Base-by-base conservation (phyloP, 2,329 filamentous ascomycete genomes). In the Aspergillus phoenicis region DNA sequence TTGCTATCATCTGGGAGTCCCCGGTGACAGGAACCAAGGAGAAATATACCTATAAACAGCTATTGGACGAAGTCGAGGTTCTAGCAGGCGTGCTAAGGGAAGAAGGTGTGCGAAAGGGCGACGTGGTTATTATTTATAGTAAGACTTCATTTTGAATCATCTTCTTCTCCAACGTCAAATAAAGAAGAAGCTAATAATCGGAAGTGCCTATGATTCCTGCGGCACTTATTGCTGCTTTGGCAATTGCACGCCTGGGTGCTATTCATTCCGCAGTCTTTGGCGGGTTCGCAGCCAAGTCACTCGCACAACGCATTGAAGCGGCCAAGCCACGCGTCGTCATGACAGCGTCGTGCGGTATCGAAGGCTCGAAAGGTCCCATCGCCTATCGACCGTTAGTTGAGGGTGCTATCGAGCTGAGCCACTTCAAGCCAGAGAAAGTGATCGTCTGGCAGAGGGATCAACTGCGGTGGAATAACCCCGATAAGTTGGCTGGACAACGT, bases 131-230 rank as follows among this genome's bases (percentile, higher is more conserved):
- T 64, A 85, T 97, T 28, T 98, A 97, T 77, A 97, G 89, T 91
- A 77, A 73, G 86, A 51, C 15, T 41, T 10, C 13, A 11, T 13
- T 24, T 22, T 13, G 20, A 24, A 62, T 56, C 11, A 15, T 76
- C 30, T 22, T 43, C 20, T 20, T 20, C 20, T 20, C 20, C 20
- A 20, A 20, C 20, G 20, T 20, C 20, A 20, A 20, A 20, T 20
- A 20, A 20, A 20, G 20, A 20, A 20, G 10, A 38, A 4, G 6
- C 38, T 61, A 17, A 58, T 13, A 17, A 45, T 8, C 22, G n/a
- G 24, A 64, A 91, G 89, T 97, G 93, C 93, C 93, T 58, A 97
- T 97, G 93, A 91, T 97, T 47, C 93, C 94, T 0, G 89, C 91
- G 0, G 91, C 93, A 1, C 75, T 97, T n/a, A 87, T 96, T 63